phyloP scores from a whole-genome alignment of 345 rosid genomes.

The Erodium maritimum region DNA sequence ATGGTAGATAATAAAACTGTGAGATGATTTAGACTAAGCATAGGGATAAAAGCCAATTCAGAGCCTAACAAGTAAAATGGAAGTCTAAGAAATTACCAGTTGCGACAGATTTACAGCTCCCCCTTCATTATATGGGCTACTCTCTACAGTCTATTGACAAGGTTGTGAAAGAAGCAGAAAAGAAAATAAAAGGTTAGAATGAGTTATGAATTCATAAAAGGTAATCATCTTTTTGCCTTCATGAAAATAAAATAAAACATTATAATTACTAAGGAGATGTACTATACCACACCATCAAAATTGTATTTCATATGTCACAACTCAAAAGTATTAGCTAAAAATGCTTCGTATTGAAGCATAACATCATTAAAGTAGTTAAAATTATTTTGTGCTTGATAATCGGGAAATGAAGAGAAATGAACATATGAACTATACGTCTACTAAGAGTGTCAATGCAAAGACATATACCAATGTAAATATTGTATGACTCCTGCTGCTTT shows the following conservation, averaged over 20 bases:
- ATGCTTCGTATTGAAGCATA: not conserved
- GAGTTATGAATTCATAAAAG: not conserved
- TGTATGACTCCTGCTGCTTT: slow-evolving; percentile 99
- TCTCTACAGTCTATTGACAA: slow-evolving; percentile 71
- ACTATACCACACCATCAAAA: not conserved
- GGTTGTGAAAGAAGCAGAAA: slow-evolving; percentile 9
- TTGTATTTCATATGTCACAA: not conserved
- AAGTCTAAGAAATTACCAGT: slow-evolving; percentile 53
- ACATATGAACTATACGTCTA: not conserved
- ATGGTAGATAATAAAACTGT: not conserved
- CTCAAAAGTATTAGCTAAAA: not conserved
- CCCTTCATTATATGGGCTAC: slow-evolving; percentile 75
- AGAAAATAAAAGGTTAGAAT: slow-evolving; percentile 7
- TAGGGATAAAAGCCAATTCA: not conserved
- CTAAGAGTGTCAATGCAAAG: slow-evolving; percentile 3
- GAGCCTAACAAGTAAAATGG: not conserved
- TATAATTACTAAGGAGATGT: not conserved
- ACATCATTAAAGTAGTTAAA: not conserved
- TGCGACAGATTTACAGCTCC: slow-evolving; percentile 92
- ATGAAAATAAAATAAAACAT: not conserved
- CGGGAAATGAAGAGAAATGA: not conserved
- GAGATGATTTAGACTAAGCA: not conserved
- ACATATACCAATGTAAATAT: slow-evolving; percentile 87
- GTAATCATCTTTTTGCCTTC: no score
- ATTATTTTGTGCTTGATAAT: no score